phyloP scores from a whole-genome alignment of 2,329 filamentous ascomycete species.

The Esteya vermicola region DNA sequence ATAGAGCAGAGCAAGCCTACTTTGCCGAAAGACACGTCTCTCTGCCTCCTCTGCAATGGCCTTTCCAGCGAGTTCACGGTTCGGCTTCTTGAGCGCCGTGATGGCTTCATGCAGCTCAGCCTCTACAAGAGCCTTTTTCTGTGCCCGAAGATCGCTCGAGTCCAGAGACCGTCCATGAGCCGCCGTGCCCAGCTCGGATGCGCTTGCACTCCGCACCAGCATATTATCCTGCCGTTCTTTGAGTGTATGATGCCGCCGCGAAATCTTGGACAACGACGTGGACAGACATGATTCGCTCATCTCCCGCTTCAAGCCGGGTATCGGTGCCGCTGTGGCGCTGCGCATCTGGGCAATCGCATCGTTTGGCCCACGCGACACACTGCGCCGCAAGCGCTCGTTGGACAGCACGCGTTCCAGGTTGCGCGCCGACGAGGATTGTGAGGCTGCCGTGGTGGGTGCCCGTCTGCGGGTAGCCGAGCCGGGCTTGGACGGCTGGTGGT shows the following conservation, averaged over 20 bases:
- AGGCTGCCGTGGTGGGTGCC: constrained; percentile 38
- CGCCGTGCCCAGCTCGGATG: constrained; percentile 1
- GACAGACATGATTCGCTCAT: no score
- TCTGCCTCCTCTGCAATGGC: constrained; percentile 54
- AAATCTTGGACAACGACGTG: no score
- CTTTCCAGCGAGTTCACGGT: constrained; percentile 54
- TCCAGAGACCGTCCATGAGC: no score
- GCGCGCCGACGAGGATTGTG: constrained; percentile 20
- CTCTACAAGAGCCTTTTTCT: constrained; percentile 52
- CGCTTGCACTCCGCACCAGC: constrained; percentile 25
- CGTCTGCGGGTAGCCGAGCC: constrained; percentile 23
- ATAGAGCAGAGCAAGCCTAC: no score
- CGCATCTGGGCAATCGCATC: constrained; percentile 50
- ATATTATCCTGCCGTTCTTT: constrained; percentile 28
- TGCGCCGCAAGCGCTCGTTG: constrained; percentile 42
- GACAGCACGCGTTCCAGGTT: constrained; percentile 49
- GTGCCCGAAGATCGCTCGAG: constrained; percentile 46
- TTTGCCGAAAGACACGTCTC: constrained; percentile 37
- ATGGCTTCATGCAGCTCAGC: constrained; percentile 64
- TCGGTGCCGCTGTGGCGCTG: constrained; percentile 48
- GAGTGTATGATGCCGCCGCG: constrained; percentile 15
- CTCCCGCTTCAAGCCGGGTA: constrained; percentile 54
- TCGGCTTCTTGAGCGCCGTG: constrained; percentile 58
- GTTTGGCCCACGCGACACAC: constrained; percentile 40
- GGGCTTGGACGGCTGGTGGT: constrained; percentile 24